Conservation (phyloP, 192 early-diverging fungal genomes). For the Phlyctochytrium arcticum region DNA sequence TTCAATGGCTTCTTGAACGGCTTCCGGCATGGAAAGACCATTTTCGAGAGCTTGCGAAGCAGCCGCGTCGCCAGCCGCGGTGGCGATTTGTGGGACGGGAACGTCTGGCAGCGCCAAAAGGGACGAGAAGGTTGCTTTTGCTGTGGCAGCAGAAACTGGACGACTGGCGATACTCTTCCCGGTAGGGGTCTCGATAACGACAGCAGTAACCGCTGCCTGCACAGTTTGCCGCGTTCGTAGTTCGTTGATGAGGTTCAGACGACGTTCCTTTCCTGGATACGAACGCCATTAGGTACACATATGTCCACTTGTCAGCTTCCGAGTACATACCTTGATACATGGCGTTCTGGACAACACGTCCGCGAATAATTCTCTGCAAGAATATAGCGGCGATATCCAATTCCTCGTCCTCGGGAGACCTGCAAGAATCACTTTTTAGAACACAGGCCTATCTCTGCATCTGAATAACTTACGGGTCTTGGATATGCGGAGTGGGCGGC, state of each 20-base stretch:
- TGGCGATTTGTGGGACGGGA: background rate
- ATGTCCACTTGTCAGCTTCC: background rate
- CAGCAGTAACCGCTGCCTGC: slow-evolving; percentile 14
- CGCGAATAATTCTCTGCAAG: slow-evolving; percentile 53
- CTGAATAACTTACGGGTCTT: slow-evolving; percentile 25
- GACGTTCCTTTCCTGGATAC: slow-evolving; percentile 39
- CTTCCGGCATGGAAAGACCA: slow-evolving; percentile 6
- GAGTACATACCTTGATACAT: slow-evolving; percentile 48
- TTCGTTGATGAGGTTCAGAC: slow-evolving; percentile 52
- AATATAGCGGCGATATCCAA: slow-evolving; percentile 47
- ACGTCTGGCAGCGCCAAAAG: background rate
- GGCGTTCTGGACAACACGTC: slow-evolving; percentile 49
- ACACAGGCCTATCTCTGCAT: too few species aligned
- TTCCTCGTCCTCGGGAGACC: slow-evolving; percentile 41
- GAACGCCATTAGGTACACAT: background rate
- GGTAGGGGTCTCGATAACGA: background rate
- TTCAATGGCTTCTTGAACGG: slow-evolving; percentile 11
- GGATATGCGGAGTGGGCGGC: slow-evolving; percentile 47
- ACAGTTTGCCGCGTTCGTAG: slow-evolving; percentile 48
- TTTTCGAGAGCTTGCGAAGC: background rate
- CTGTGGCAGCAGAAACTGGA: background rate
- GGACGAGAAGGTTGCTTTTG: background rate
- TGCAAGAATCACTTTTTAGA: too few species aligned
- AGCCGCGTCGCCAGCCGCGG: slow-evolving; percentile 16
- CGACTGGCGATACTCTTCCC: background rate